Percentiles rank a stretch among this genome's conserved stretches.
These are phyloP conservation scores for Neopestalotiopsis sp. DNA, from an alignment of 2,329 filamentous ascomycete genomes.

Conservation along the genomic window DNA sequence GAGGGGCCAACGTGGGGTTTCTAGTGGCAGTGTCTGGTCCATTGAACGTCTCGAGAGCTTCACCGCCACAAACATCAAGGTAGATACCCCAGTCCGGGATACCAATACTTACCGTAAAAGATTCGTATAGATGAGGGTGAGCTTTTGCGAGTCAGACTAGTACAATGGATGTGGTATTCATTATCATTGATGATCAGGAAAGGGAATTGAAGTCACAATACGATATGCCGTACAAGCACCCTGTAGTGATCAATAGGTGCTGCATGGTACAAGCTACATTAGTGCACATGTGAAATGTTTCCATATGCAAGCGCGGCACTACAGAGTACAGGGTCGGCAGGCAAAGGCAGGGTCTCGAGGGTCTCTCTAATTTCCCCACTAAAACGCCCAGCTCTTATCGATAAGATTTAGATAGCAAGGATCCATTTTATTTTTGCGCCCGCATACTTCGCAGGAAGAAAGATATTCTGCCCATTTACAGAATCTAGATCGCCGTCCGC, in stretches of 20 bases:
- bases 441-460: background rate
- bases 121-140: background rate
- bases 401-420: background rate
- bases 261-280: background rate
- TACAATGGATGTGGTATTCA: background rate
- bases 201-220: background rate
- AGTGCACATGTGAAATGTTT: slow-evolving; percentile 1
- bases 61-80: background rate
- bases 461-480: background rate
- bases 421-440: slow-evolving; percentile 1
- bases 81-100: background rate
- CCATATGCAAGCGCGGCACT: background rate
- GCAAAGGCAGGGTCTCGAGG: background rate
- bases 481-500: background rate
- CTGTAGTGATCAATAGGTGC: background rate
- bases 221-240: background rate
- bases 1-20: background rate
- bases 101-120: background rate
- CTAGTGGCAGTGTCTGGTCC: background rate
- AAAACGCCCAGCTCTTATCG: background rate
- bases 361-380: background rate
- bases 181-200: background rate
- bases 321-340: no score
- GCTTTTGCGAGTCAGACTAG: background rate
- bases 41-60: background rate